Conservation (phyloP, 768 basidiomycete species). For the Kwoniella newhampshirensis region DNA sequence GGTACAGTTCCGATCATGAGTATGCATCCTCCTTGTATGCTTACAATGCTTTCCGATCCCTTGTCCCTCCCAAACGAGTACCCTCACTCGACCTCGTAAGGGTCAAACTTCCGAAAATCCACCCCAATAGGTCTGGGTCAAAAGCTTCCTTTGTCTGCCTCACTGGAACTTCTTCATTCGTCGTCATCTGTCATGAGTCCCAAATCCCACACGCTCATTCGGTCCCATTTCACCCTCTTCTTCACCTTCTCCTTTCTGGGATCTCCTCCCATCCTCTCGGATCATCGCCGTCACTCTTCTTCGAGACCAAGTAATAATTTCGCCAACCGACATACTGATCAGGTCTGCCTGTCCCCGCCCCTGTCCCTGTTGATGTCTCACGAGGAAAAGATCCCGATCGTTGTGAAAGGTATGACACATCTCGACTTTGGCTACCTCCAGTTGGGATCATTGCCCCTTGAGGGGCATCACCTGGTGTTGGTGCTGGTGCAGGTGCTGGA, state of each 20-base stretch:
- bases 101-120: no score
- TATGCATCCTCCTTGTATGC: conserved; percentile 15
- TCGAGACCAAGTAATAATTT: conserved; percentile 20
- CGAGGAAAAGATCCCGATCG: conserved; percentile 6
- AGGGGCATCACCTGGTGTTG: not conserved
- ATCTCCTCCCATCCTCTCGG: conserved; percentile 22
- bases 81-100: no score
- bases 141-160: no score
- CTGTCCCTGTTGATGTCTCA: not conserved
- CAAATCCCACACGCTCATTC: no score
- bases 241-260: conserved; percentile 2
- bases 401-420: conserved; percentile 34
- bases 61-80: no score
- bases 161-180: no score
- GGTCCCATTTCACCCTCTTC: conserved; percentile 1
- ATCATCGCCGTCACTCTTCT: conserved; percentile 12
- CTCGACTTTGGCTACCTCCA: conserved; percentile 15
- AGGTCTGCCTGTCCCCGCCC: conserved; percentile 31
- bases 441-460: not conserved
- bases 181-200: no score
- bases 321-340: conserved; percentile 44
- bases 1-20: conserved; percentile 2
- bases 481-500: conserved; percentile 1
- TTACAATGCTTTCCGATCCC: no score
- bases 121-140: no score